These are phyloP conservation scores for Priceomyces medius DNA, from an alignment of 805 yeast species.

Conservation along the genomic window DNA sequence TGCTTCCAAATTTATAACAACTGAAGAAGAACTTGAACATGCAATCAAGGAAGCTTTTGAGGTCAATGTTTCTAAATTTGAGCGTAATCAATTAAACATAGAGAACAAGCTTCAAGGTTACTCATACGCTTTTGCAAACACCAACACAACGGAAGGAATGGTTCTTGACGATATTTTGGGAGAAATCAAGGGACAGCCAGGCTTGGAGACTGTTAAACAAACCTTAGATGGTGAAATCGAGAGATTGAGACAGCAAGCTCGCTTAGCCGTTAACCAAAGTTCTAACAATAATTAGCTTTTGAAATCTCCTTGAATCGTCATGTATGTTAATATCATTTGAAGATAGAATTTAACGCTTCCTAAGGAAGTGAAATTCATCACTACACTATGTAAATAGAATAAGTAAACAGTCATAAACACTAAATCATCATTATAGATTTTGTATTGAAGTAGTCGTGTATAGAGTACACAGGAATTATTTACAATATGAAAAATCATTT, in stretches of 20 bases:
- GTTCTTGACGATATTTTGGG: conserved; percentile 39
- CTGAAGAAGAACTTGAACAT: conserved; percentile 60
- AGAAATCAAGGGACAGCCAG: conserved; percentile 42
- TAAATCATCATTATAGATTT: neutral
- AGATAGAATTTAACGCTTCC: neutral
- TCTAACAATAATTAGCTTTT: neutral
- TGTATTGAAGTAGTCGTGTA: neutral
- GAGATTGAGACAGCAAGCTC: conserved; percentile 36
- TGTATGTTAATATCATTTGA: neutral
- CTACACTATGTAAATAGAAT: neutral
- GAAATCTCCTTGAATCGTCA: neutral
- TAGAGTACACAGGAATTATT: neutral
- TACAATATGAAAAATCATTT: neutral
- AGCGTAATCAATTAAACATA: conserved; percentile 30
- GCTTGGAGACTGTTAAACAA: conserved; percentile 37
- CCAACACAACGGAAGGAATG: conserved; percentile 29
- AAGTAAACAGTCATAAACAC: neutral
- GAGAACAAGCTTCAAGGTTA: conserved; percentile 36
- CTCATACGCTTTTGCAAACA: conserved; percentile 26
- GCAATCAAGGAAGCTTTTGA: conserved; percentile 61
- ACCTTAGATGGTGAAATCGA: conserved; percentile 41
- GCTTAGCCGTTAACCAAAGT: conserved; percentile 9
- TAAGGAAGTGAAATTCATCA: neutral
- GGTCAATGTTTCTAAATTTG: conserved; percentile 34
- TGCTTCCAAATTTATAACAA: conserved; percentile 65